A percentile compares a stretch with the other conserved stretches of the same genome.
phyloP scores from a whole-genome alignment of 108 stramenopile species.

The Fistulifera pelliculosa region DNA sequence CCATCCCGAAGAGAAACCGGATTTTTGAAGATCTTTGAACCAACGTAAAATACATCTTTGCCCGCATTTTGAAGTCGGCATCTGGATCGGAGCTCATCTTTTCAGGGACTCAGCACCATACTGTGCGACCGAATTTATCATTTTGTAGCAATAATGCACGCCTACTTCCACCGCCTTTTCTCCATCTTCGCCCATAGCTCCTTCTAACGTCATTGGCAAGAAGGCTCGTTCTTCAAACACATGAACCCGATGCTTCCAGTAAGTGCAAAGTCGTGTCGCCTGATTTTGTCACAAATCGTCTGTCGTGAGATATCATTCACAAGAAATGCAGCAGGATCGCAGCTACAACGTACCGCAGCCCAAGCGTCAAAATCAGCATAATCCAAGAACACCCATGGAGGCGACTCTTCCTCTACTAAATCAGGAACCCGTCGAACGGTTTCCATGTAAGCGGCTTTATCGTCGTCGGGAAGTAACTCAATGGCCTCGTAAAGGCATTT shows the following conservation, averaged over 20 bases:
- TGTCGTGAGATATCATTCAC: too few relatives aligned
- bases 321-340: too few relatives aligned
- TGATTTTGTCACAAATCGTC: too few relatives aligned
- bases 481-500: neutral
- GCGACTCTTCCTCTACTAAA: conserved; percentile 15
- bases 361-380: conserved; percentile 8
- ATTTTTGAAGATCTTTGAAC: too few relatives aligned
- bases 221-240: conserved; percentile 17
- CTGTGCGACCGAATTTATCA: too few relatives aligned
- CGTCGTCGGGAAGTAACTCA: conserved; percentile 3
- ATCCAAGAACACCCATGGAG: conserved; percentile 7
- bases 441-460: conserved; percentile 14
- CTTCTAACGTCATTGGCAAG: conserved; percentile 2
- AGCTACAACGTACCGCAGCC: conserved; percentile 9
- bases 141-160: too few relatives aligned
- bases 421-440: conserved; percentile 9
- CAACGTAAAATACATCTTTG: too few relatives aligned
- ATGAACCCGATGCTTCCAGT: conserved; percentile 14
- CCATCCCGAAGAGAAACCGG: too few relatives aligned
- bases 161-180: too few relatives aligned
- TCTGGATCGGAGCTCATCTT: too few relatives aligned
- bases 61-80: too few relatives aligned
- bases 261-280: conserved; percentile 9
- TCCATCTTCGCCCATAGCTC: neutral
- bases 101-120: too few relatives aligned